Evolutionary conservation across 2,329 filamentous ascomycete genomes (phyloP), one percentile per base, ranked within the genome.

Genomic region (Scopulariopsis brevicaulis): DNA sequence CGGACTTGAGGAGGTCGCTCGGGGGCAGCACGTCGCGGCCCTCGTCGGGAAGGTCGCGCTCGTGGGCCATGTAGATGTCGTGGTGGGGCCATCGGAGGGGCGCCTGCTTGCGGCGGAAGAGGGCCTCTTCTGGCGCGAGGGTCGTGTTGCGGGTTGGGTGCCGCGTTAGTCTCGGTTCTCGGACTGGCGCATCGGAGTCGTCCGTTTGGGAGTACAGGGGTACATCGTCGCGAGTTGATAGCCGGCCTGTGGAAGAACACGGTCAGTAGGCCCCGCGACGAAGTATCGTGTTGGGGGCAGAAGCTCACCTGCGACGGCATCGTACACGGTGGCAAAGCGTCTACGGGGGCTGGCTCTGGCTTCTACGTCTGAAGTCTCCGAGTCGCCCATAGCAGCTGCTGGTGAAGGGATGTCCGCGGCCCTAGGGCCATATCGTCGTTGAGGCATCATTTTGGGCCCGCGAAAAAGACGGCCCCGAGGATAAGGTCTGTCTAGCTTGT

Each of bases 61-160:
- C 80, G 66, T 86, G 78, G 4, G 85, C 80, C 64, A 81, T 82
- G 71, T 91, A 92, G 60, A 86, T 76, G 69, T 91, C 87, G 60
- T 83, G 78, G 69, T 91, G 87, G 58, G 80, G 80, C 65, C 84
- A 90, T 57, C 87, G 82, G 22, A 76, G 71, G 2, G 87, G 87
- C 1, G 87, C 87, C 60, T 80, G 73, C 62, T 75, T 76, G 53
- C 80, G 79, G 32, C 81, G 81, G 68, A 89, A 91, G 4, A 92
- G 77, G 1, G 86, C 82, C 59, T 89, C 84, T 58, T 90, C 87
- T 2, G 88, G 86, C 1, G 84, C 76, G 5, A 88, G 70, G 10
- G 54, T 57, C 15, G 52, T 37, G 32, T 43, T 52, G 8, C 18
- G 43, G 12, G 52, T 58, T 18, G 57, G 46, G 51, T 58, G 52